Percentiles rank a stretch among this genome's conserved stretches.
phyloP scores from a whole-genome alignment of 495 filamentous ascomycete genomes.

The Pseudevernia furfuracea region DNA sequence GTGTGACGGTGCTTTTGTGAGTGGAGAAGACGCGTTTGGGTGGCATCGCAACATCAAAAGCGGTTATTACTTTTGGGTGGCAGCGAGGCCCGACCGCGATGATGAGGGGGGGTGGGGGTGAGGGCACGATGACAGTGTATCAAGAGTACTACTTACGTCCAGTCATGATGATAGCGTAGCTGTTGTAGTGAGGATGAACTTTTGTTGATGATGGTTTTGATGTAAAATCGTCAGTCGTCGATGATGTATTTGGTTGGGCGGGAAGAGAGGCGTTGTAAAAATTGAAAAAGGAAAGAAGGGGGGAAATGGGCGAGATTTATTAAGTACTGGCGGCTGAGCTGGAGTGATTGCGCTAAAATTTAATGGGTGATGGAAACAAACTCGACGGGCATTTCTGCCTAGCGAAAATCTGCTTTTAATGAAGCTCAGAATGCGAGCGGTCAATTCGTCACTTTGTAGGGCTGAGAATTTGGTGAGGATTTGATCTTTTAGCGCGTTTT shows the following conservation, averaged over 20 bases:
- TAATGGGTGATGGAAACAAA: slow-evolving; percentile 20
- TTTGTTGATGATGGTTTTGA: slow-evolving; percentile 18
- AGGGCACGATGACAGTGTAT: slow-evolving; percentile 10
- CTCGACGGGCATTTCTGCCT: slow-evolving; percentile 19
- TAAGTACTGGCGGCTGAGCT: slow-evolving; percentile 30
- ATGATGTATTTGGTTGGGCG: slow-evolving; percentile 27
- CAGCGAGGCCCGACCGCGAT: slow-evolving; percentile 4
- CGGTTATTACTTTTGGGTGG: slow-evolving; percentile 7
- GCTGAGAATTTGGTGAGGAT: slow-evolving; percentile 19
- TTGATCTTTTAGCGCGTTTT: slow-evolving; percentile 11
- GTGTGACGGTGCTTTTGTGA: not conserved
- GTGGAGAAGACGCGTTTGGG: slow-evolving; percentile 12
- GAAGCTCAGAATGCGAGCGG: slow-evolving; percentile 23
- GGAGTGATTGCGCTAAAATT: slow-evolving; percentile 29
- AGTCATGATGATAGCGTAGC: slow-evolving; percentile 63
- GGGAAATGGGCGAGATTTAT: slow-evolving; percentile 32
- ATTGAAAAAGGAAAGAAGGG: slow-evolving; percentile 28
- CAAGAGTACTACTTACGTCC: slow-evolving; percentile 68
- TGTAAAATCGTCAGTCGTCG: slow-evolving; percentile 26
- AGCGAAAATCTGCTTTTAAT: slow-evolving; percentile 16
- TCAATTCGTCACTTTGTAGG: slow-evolving; percentile 13
- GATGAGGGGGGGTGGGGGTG: slow-evolving; percentile 32
- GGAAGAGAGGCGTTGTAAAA: slow-evolving; percentile 14
- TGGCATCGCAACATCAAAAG: not conserved
- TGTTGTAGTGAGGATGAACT: not conserved